Conservation (phyloP, 2,329 filamentous ascomycete species). For the Colletotrichum nymphaeae region DNA sequence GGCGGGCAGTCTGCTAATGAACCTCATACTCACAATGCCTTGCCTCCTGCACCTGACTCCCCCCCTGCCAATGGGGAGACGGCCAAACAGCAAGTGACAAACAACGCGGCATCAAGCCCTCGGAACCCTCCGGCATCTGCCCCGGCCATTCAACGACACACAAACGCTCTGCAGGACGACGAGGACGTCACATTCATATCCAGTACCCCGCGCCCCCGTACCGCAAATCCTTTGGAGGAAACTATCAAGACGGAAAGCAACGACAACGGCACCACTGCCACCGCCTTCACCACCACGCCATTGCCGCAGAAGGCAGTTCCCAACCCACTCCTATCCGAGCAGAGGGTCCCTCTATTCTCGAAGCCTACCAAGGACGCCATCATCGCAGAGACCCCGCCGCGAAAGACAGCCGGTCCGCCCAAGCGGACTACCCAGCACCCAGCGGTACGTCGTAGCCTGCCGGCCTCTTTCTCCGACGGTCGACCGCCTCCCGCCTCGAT, state of each 20-base stretch:
- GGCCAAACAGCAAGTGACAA: slow-evolving; percentile 4
- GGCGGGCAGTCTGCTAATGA: neutral
- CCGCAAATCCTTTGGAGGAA: neutral
- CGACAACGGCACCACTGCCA: neutral
- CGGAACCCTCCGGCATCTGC: neutral
- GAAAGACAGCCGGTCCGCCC: neutral
- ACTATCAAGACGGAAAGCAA: neutral
- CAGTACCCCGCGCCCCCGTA: slow-evolving; percentile 4
- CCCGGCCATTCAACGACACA: neutral
- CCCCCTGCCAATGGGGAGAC: neutral
- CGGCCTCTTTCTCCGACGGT: neutral
- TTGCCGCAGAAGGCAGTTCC: neutral
- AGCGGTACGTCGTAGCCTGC: slow-evolving; percentile 10
- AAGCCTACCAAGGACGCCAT: neutral
- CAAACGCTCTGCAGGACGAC: neutral
- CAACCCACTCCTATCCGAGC: neutral
- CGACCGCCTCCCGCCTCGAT: slow-evolving; percentile 2
- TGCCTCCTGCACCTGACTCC: neutral
- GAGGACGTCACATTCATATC: slow-evolving; percentile 2
- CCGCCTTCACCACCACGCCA: neutral
- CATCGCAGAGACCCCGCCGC: slow-evolving; percentile 8
- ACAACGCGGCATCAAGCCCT: neutral
- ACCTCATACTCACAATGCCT: neutral
- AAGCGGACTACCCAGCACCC: neutral
- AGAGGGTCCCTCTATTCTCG: neutral